A percentile compares a stretch with the other conserved stretches of the same genome.
Evolutionary conservation across 2,329 filamentous ascomycete species (phyloP).

Genomic region (Arthrobotrys megalospora): DNA sequence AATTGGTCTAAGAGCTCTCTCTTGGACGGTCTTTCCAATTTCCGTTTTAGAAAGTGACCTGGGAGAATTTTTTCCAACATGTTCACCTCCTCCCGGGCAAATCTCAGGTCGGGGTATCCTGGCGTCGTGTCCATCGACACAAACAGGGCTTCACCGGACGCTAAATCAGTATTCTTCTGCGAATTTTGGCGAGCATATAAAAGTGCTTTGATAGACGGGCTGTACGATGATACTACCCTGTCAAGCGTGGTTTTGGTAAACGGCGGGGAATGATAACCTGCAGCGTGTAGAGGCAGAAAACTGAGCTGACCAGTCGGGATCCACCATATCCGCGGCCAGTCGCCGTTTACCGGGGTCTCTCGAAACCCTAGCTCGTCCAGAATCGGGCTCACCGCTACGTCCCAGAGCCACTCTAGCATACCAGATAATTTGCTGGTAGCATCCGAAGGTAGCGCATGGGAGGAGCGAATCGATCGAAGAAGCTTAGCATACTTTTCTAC

Average conservation of each 20-base stretch:
- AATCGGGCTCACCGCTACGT: slow-evolving; percentile 63
- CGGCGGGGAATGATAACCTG: slow-evolving; percentile 51
- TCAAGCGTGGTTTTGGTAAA: slow-evolving; percentile 65
- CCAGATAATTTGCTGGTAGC: neutral
- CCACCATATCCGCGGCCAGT: slow-evolving; percentile 58
- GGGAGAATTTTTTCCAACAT: slow-evolving; percentile 9
- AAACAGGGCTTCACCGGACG: slow-evolving; percentile 64
- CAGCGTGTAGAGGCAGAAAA: slow-evolving; percentile 52
- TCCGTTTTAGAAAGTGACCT: neutral
- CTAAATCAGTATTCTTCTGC: neutral
- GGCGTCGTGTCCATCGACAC: slow-evolving; percentile 66
- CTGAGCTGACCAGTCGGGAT: slow-evolving; percentile 47
- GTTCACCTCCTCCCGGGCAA: slow-evolving; percentile 10
- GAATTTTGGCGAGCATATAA: slow-evolving; percentile 63
- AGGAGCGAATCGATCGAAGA: neutral
- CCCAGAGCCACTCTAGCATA: slow-evolving; percentile 66
- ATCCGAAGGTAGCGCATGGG: neutral
- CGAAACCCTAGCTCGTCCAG: slow-evolving; percentile 64
- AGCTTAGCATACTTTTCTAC: neutral
- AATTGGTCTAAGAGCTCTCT: slow-evolving; percentile 21
- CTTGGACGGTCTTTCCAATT: slow-evolving; percentile 37
- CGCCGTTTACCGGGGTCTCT: slow-evolving; percentile 19
- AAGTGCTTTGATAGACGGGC: slow-evolving; percentile 66
- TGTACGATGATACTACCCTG: slow-evolving; percentile 68
- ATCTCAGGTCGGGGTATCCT: slow-evolving; percentile 18